A percentile compares a stretch with the other conserved stretches of the same genome.
These are phyloP conservation scores for Aspergillus ochraceus DNA, from an alignment of 2,329 filamentous ascomycete genomes.

Conservation along the genomic window DNA sequence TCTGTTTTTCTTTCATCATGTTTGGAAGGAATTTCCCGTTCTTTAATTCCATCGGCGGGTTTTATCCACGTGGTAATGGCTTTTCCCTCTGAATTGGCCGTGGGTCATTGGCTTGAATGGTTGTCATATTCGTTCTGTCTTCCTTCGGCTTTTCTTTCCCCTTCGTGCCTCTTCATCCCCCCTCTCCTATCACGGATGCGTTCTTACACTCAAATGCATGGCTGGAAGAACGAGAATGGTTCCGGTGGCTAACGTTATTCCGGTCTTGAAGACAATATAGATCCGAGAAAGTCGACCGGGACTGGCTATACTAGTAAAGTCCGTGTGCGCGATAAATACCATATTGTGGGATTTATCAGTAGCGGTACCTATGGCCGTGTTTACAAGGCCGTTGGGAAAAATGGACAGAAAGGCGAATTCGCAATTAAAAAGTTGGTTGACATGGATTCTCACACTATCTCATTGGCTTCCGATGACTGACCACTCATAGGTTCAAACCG, in stretches of 20 bases:
- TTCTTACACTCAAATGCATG: not conserved
- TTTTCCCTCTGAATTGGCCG: constrained; percentile 18
- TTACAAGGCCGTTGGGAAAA: constrained; percentile 85
- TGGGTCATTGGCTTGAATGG: constrained; percentile 4
- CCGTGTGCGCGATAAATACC: constrained; percentile 87
- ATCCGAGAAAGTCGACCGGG: constrained; percentile 44
- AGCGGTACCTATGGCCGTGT: constrained; percentile 97
- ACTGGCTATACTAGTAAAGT: constrained; percentile 68
- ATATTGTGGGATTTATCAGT: constrained; percentile 96
- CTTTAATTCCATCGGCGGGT: constrained; percentile 36
- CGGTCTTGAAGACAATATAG: constrained; percentile 32
- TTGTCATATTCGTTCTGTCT: not conserved
- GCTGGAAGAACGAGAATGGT: not conserved
- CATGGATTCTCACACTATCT: not conserved
- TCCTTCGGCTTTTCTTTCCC: not conserved
- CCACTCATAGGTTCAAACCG: constrained; percentile 70
- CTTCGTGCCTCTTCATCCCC: not conserved
- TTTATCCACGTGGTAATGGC: constrained; percentile 44
- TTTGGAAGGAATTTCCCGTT: constrained; percentile 43
- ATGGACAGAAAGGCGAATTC: constrained; percentile 76
- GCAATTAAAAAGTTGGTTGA: constrained; percentile 86
- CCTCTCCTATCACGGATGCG: not conserved
- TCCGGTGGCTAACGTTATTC: constrained; percentile 25
- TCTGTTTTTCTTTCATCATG: constrained; percentile 30
- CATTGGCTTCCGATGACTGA: constrained; percentile 13